These are phyloP conservation scores for Dentipellis fragilis DNA, from an alignment of 768 basidiomycete species.

Conservation along the genomic window DNA sequence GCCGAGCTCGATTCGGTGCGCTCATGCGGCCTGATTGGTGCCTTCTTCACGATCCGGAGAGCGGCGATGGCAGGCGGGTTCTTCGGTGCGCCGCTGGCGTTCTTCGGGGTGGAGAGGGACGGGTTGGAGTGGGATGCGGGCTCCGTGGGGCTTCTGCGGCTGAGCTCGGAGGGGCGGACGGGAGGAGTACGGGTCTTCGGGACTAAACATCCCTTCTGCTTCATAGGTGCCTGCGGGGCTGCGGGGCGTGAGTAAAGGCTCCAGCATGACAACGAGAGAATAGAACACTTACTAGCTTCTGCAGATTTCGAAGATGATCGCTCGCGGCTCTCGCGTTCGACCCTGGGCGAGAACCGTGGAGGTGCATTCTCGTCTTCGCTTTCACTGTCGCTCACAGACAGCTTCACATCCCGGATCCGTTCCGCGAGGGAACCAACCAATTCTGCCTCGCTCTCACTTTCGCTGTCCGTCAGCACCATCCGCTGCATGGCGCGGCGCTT, in stretches of 20 bases:
- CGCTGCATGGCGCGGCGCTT: background rate
- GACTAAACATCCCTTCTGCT: background rate
- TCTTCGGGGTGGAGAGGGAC: too few relatives aligned
- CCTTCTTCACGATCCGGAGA: too few relatives aligned
- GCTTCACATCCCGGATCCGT: slow-evolving; percentile 6
- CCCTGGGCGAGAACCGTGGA: background rate
- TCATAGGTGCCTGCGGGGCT: background rate
- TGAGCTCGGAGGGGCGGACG: background rate
- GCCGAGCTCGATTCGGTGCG: too few relatives aligned
- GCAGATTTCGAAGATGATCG: background rate
- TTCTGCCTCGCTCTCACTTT: slow-evolving; percentile 3
- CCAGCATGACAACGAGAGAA: background rate
- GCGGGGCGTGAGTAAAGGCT: background rate
- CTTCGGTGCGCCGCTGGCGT: too few relatives aligned
- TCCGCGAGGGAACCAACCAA: slow-evolving; percentile 2
- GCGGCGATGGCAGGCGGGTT: too few relatives aligned
- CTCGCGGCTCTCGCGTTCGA: background rate
- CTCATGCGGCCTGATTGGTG: too few relatives aligned
- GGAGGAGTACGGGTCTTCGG: background rate
- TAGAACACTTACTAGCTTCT: background rate
- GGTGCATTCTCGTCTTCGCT: background rate
- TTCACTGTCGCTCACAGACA: slow-evolving; percentile 1
- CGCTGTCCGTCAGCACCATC: background rate
- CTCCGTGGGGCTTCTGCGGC: too few relatives aligned
- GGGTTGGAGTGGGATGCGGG: too few relatives aligned